Conservation (phyloP, 2,329 filamentous ascomycete genomes). For the Aspergillus unguis region DNA sequence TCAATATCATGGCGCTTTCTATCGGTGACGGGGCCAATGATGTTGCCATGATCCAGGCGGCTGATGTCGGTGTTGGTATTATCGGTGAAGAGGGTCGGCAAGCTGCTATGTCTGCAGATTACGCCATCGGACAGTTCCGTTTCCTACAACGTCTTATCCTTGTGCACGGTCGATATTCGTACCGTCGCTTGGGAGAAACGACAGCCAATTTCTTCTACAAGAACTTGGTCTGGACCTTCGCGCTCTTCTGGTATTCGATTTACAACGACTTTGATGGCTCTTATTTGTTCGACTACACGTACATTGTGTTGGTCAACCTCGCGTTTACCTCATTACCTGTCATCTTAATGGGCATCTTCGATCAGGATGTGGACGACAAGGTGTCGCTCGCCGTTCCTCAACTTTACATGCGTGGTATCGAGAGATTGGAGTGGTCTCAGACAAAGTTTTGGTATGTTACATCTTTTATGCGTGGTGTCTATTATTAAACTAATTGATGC, state of each 20-base stretch:
- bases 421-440: slow-evolving; percentile 94
- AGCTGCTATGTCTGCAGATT: slow-evolving; percentile 94
- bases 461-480: not conserved
- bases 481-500: slow-evolving; percentile 27
- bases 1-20: slow-evolving; percentile 94
- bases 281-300: slow-evolving; percentile 96
- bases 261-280: slow-evolving; percentile 95
- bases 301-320: slow-evolving; percentile 94
- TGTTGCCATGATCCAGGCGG: slow-evolving; percentile 96
- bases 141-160: slow-evolving; percentile 81
- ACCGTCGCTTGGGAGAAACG: slow-evolving; percentile 83
- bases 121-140: slow-evolving; percentile 90
- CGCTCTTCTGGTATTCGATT: slow-evolving; percentile 96
- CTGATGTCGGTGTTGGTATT: slow-evolving; percentile 94
- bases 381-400: slow-evolving; percentile 93
- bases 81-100: slow-evolving; percentile 89
- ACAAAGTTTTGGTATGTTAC: slow-evolving; percentile 87
- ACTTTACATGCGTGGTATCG: slow-evolving; percentile 91
- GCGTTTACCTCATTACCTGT: slow-evolving; percentile 94
- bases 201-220: slow-evolving; percentile 99
- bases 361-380: slow-evolving; percentile 93
- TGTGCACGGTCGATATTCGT: slow-evolving; percentile 95
- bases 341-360: slow-evolving; percentile 91
- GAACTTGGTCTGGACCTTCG: slow-evolving; percentile 97
- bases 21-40: slow-evolving; percentile 94